A percentile compares a stretch with the other conserved stretches of the same genome.
phyloP scores from a whole-genome alignment of 164 flowering plant species.

The Protea cynaroides region DNA sequence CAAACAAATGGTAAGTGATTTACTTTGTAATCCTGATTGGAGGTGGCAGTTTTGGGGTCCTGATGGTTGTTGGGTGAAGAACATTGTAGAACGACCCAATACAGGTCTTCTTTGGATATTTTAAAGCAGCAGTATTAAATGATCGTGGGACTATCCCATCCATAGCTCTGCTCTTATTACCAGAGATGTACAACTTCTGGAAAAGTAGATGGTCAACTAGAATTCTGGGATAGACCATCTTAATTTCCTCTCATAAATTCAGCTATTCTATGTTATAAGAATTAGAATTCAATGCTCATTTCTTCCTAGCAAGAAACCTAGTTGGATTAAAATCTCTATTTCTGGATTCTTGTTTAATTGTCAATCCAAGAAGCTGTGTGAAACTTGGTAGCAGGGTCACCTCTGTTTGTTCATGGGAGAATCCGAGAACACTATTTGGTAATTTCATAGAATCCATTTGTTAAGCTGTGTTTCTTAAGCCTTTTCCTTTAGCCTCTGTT shows the following conservation, averaged over 20 bases:
- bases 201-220: slow-evolving; percentile 14
- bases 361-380: too few species aligned
- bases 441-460: too few species aligned
- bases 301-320: not conserved
- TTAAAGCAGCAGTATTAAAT: slow-evolving; percentile 3
- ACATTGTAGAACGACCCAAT: slow-evolving; percentile 10
- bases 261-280: slow-evolving; percentile 3
- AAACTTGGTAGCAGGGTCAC: too few species aligned
- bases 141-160: slow-evolving; percentile 6
- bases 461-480: too few species aligned
- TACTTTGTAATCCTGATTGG: slow-evolving; percentile 6
- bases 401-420: too few species aligned
- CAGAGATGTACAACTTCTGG: slow-evolving; percentile 12
- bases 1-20: slow-evolving; percentile 15
- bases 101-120: slow-evolving; percentile 6
- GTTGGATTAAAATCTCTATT: not conserved
- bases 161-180: slow-evolving; percentile 8
- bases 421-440: too few species aligned
- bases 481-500: too few species aligned
- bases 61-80: slow-evolving; percentile 11
- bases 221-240: slow-evolving; percentile 10
- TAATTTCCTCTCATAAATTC: slow-evolving; percentile 3
- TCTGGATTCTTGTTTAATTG: too few species aligned
- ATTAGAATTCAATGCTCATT: not conserved
- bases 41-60: slow-evolving; percentile 17